Percentiles rank a stretch among this genome's conserved stretches.
phyloP scores from a whole-genome alignment of 345 rosid species.

The Euclidium syriacum region DNA sequence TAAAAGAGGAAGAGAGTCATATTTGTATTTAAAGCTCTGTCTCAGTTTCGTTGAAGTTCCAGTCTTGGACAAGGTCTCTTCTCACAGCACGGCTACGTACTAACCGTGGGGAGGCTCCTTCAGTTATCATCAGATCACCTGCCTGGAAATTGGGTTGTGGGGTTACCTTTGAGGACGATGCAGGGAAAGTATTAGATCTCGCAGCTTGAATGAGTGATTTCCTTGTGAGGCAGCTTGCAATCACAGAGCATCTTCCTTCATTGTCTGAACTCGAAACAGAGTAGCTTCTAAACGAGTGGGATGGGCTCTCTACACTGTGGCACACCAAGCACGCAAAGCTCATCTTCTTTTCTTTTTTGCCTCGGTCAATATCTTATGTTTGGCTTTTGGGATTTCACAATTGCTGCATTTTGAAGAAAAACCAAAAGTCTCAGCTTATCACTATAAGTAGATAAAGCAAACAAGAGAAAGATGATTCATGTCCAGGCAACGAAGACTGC shows the following conservation, averaged over 20 bases:
- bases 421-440: background rate
- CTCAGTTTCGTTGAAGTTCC: constrained; percentile 75
- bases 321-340: constrained; percentile 91
- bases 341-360: constrained; percentile 38
- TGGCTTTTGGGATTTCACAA: background rate
- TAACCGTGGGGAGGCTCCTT: constrained; percentile 61
- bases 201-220: constrained; percentile 60
- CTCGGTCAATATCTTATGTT: background rate
- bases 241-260: constrained; percentile 76
- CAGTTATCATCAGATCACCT: constrained; percentile 31
- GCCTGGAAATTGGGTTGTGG: constrained; percentile 61
- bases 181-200: constrained; percentile 37
- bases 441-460: background rate
- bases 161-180: constrained; percentile 77
- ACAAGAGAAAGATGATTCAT: background rate
- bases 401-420: constrained; percentile 16
- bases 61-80: constrained; percentile 91
- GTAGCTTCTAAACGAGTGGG: constrained; percentile 92
- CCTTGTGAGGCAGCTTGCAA: constrained; percentile 68
- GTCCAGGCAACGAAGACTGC: background rate
- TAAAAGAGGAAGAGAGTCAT: constrained; percentile 1
- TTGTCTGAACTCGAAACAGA: constrained; percentile 90
- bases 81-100: constrained; percentile 86
- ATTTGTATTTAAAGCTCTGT: constrained; percentile 42
- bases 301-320: constrained; percentile 86